These are phyloP conservation scores for Euphrasia arctica DNA, from an alignment of 305 asterid genomes.

Conservation along the genomic window DNA sequence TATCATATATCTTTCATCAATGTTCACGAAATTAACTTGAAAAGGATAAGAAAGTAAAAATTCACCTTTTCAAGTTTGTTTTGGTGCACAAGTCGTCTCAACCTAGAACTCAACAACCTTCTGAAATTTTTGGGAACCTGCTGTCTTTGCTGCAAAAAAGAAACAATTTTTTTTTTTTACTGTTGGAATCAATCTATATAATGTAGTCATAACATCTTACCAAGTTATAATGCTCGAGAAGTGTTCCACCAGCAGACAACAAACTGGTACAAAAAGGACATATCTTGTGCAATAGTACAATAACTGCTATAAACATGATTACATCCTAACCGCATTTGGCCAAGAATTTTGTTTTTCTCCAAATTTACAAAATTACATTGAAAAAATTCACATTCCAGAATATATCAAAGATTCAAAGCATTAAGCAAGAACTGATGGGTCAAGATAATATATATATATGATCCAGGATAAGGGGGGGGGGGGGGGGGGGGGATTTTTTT, in stretches of 20 bases:
- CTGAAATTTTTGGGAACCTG: slow-evolving; percentile 43
- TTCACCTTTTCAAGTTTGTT: slow-evolving; percentile 50
- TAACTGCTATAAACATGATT: not conserved
- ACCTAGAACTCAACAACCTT: slow-evolving; percentile 38
- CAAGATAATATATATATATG: too few species aligned
- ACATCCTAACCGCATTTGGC: not conserved
- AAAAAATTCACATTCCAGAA: too few species aligned
- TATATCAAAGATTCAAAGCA: too few species aligned
- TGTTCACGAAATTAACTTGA: too few species aligned
- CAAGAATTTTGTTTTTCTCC: too few species aligned
- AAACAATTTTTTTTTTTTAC: not conserved
- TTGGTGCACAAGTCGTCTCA: slow-evolving; percentile 44
- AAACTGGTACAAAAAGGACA: not conserved
- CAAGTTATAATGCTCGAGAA: too few species aligned
- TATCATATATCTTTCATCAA: slow-evolving; percentile 27
- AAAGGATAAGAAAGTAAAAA: not conserved
- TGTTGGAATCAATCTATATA: not conserved
- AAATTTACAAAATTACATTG: too few species aligned
- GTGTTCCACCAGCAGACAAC: not conserved
- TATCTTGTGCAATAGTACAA: too few species aligned
- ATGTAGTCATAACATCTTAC: not conserved
- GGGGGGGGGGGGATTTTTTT: too few species aligned
- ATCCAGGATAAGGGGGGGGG: too few species aligned
- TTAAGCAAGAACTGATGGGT: too few species aligned
- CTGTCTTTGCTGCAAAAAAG: slow-evolving; percentile 33